Evolutionary conservation across 352 stramenopile genomes (phyloP).

Genomic region (Globisporangium ultimum): DNA sequence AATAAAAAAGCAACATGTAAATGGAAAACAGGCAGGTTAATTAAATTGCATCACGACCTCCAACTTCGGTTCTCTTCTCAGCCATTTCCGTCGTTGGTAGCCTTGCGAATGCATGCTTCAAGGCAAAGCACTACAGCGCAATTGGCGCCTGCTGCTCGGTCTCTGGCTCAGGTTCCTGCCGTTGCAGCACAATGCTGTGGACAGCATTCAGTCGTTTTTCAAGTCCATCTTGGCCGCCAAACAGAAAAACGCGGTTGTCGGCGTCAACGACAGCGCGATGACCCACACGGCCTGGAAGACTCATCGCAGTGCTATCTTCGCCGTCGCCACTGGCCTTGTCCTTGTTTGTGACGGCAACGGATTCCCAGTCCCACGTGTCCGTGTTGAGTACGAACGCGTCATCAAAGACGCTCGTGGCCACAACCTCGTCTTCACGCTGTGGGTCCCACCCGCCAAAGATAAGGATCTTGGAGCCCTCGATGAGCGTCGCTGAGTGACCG

Average conservation of each 20-base stretch:
- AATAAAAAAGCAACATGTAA: background rate
- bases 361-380: conserved; percentile 87
- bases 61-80: too few relatives aligned
- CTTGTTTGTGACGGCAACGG: conserved; percentile 39
- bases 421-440: conserved; percentile 44
- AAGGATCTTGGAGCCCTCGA: conserved; percentile 85
- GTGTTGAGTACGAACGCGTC: conserved; percentile 91
- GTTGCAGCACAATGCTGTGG: conserved; percentile 54
- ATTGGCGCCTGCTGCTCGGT: background rate
- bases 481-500: conserved; percentile 86
- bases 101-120: too few relatives aligned
- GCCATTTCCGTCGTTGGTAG: too few relatives aligned
- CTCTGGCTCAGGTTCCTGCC: conserved; percentile 12
- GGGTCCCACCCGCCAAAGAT: conserved; percentile 94
- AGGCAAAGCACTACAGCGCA: too few relatives aligned
- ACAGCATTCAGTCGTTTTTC: conserved; percentile 85
- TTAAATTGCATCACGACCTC: too few relatives aligned
- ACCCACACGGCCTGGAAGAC: conserved; percentile 68
- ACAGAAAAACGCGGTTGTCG: conserved; percentile 72
- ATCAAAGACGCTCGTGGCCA: conserved; percentile 71
- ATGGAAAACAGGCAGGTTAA: background rate
- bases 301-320: conserved; percentile 3
- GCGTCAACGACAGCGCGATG: conserved; percentile 72
- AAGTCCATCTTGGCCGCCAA: conserved; percentile 79
- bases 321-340: conserved; percentile 7